A percentile compares a stretch with the other conserved stretches of the same genome.
phyloP scores from a whole-genome alignment of 2,329 filamentous ascomycete genomes.

The Pseudofabraea citricarpa region DNA sequence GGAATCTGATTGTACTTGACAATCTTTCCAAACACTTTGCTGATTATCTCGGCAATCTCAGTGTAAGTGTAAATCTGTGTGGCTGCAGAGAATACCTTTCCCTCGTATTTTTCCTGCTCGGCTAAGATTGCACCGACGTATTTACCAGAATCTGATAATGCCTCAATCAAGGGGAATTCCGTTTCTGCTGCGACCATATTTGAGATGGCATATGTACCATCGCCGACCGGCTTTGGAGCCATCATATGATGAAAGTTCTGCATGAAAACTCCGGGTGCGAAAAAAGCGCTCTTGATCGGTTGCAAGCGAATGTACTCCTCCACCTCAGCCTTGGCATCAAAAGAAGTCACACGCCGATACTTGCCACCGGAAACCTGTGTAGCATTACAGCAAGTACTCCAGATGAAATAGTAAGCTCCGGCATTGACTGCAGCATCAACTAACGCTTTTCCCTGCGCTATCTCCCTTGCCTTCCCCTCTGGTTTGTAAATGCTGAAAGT shows the following conservation, averaged over 20 bases:
- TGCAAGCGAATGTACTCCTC: conserved; percentile 27
- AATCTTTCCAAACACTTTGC: not conserved
- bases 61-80: conserved; percentile 22
- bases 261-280: conserved; percentile 42
- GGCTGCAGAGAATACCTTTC: conserved; percentile 40
- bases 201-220: conserved; percentile 12
- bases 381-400: conserved; percentile 34
- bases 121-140: conserved; percentile 33
- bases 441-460: conserved; percentile 32
- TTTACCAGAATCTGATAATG: conserved; percentile 20
- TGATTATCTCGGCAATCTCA: not conserved
- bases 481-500: conserved; percentile 23
- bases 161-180: conserved; percentile 20
- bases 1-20: conserved; percentile 5
- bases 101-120: conserved; percentile 36
- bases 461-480: not conserved
- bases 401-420: conserved; percentile 36
- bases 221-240: conserved; percentile 10
- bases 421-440: conserved; percentile 34
- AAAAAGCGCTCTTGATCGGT: conserved; percentile 39
- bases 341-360: conserved; percentile 30
- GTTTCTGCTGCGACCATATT: conserved; percentile 15
- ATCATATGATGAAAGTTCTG: conserved; percentile 31
- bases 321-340: conserved; percentile 25
- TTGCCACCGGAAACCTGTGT: conserved; percentile 29